These are phyloP conservation scores for Boletus reticulatus DNA, from an alignment of 768 basidiomycete genomes.

Conservation along the genomic window DNA sequence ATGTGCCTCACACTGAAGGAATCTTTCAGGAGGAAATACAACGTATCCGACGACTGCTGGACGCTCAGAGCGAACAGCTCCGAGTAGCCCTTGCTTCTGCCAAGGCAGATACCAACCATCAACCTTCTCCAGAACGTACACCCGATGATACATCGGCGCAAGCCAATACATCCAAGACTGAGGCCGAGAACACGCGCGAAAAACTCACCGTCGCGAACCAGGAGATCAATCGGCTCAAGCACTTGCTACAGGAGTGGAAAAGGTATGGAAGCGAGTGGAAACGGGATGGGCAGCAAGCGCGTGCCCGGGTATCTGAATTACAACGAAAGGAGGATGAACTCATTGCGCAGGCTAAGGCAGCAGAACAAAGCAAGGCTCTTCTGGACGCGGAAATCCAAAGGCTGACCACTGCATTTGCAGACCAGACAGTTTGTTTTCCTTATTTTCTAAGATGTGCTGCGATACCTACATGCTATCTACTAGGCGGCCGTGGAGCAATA, in stretches of 20 bases:
- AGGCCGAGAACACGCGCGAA: slow-evolving; percentile 2
- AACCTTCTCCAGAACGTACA: slow-evolving; percentile 1
- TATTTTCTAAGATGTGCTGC: background rate
- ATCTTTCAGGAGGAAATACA: slow-evolving; percentile 20
- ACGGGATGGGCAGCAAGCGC: slow-evolving; percentile 17
- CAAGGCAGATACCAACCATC: background rate
- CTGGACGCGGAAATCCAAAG: slow-evolving; percentile 13
- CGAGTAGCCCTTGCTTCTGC: slow-evolving; percentile 11
- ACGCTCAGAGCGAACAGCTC: slow-evolving; percentile 20
- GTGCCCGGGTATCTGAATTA: slow-evolving; percentile 10
- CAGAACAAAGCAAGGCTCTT: slow-evolving; percentile 6
- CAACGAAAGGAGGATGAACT: slow-evolving; percentile 9
- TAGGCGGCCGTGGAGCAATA: slow-evolving; percentile 16
- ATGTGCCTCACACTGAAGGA: slow-evolving; percentile 5
- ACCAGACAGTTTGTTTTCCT: slow-evolving; percentile 22
- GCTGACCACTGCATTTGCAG: slow-evolving; percentile 14
- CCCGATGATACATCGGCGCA: slow-evolving; percentile 5
- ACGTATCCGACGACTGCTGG: slow-evolving; percentile 11
- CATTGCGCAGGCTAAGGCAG: slow-evolving; percentile 6
- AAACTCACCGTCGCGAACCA: slow-evolving; percentile 14
- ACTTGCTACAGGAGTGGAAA: slow-evolving; percentile 23
- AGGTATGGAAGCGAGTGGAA: slow-evolving; percentile 27
- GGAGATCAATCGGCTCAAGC: slow-evolving; percentile 19
- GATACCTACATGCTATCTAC: background rate
- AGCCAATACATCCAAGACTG: background rate